Evolutionary conservation across 805 yeast genomes (phyloP), one percentile per base, ranked within the genome.

Genomic region (Yarrowia divulgata): DNA sequence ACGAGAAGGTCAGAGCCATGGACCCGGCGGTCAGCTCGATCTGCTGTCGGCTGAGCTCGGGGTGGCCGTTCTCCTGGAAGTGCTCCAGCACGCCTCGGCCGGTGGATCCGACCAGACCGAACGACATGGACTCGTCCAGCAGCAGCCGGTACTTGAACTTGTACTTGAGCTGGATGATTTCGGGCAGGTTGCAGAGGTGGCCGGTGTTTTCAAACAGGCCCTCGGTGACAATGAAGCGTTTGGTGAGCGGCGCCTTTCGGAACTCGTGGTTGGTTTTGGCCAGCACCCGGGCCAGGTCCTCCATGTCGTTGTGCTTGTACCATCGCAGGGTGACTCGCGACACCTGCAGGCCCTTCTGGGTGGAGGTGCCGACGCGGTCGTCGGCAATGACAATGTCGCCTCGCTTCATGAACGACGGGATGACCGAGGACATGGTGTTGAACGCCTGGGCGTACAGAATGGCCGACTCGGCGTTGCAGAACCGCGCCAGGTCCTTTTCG

Each of bases 361-460:
- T 81, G 7, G 94, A 85, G 69, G 94, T 77, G 72, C 85, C 87
- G 45, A 89, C 88, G 39, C 90, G 90, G 66, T 89, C 84, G 79
- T 95, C 99, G 32, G 91, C 97, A 68, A 95, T 88, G 71, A 93
- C 88, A 71, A 91, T 84, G 78, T 95, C 99, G 73, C 98, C 98
- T 79, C 99, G 88, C 78, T 95, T 95, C 73, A 94, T 84, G 78
- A 95, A 95, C 62, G 97, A 93, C 8, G 98, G 97, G 68, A 95
- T 82, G 13, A 94, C 97, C 14, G 97, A 90, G 13, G 93, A 86
- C 13, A 94, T 87, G 49, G 97, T 90, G 72, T 90, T 86, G 73
- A 90, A 88, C 76, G 94, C 98, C 81, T 95, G 99, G 55, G 98
- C 97, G 77, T 95, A 95, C 54, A 94, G 81, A 69, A 95, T 91